phyloP scores from a whole-genome alignment of 2,329 filamentous ascomycete species.

The Cladosporium halotolerans region DNA sequence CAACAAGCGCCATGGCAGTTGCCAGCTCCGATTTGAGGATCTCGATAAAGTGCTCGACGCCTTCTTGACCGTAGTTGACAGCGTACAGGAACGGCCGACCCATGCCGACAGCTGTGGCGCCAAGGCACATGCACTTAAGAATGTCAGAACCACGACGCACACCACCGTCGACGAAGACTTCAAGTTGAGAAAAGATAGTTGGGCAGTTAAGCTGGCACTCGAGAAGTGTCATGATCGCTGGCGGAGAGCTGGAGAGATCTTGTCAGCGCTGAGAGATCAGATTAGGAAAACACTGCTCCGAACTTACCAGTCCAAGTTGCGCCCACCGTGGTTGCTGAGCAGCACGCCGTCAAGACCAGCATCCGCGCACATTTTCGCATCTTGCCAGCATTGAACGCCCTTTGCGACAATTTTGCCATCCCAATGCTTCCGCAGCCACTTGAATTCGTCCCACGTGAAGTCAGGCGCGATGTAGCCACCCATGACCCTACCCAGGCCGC shows the following conservation, averaged over 20 bases:
- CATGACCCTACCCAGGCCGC: constrained; percentile 49
- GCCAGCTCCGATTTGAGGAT: constrained; percentile 52
- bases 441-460: constrained; percentile 44
- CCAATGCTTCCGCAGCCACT: constrained; percentile 35
- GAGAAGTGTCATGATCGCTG: constrained; percentile 52
- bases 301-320: constrained; percentile 40
- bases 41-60: constrained; percentile 42
- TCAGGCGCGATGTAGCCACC: constrained; percentile 52
- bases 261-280: neutral
- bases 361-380: constrained; percentile 37
- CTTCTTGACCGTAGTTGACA: constrained; percentile 53
- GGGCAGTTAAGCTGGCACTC: constrained; percentile 56
- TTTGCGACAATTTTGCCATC: constrained; percentile 50
- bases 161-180: constrained; percentile 60
- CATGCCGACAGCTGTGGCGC: constrained; percentile 56
- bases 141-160: constrained; percentile 61
- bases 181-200: constrained; percentile 44
- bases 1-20: constrained; percentile 58
- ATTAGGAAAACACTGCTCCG: neutral
- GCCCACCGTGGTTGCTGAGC: constrained; percentile 49
- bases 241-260: constrained; percentile 32
- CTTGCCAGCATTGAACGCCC: constrained; percentile 36
- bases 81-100: constrained; percentile 57
- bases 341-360: constrained; percentile 42
- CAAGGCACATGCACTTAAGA: constrained; percentile 60